Evolutionary conservation across 768 basidiomycete species (phyloP), one percentile per base, ranked within the genome.

Genomic region (Phlegmacium glaucopus): DNA sequence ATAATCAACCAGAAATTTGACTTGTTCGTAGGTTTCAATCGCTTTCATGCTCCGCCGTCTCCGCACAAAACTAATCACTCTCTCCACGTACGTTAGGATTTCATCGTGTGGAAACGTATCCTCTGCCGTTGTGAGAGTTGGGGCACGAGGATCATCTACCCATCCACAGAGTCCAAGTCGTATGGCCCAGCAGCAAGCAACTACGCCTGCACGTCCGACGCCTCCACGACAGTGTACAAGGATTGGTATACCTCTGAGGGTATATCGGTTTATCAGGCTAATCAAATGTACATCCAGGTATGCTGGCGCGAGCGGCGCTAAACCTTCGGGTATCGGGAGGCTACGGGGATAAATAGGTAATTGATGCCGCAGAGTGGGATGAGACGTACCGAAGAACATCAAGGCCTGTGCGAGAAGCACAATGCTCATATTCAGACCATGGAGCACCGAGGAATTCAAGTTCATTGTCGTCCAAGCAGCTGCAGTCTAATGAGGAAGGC

Each of bases 151-250:
- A 39, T 52, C 55, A 25, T 71, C 68, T 46, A 77, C 68, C 83
- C 80, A 88, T 22, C 82, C 89, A 58, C 79, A 94, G n/a, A 96
- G 75, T 4, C 94, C 94, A 51, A 96, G 82, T 63, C 90, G 91
- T 49, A 95, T 74, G 62, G 90, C 76, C 94, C 94, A 97, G 58
- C 89, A 92, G 55, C 87, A 90, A 2, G 93, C 94, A 38, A 97
- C 75, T 18, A 97, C 75, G 1, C 94, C 95, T 0, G 94, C 95
- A 13, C 94, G 80, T 3, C 94, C 94, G 6, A 98, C 87, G 4
- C 95, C 95, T 12, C 94, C 94, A 13, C 94, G 81, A 62, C 95
- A 98, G 57, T 97, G 95, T 10, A 87, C 87, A 9, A 95, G 76
- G 8, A 94, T 76, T 8, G 80, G 75, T 0, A 78, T 61, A 2